Conservation (phyloP, 2,329 filamentous ascomycete genomes). For the Gremmenia infestans region DNA sequence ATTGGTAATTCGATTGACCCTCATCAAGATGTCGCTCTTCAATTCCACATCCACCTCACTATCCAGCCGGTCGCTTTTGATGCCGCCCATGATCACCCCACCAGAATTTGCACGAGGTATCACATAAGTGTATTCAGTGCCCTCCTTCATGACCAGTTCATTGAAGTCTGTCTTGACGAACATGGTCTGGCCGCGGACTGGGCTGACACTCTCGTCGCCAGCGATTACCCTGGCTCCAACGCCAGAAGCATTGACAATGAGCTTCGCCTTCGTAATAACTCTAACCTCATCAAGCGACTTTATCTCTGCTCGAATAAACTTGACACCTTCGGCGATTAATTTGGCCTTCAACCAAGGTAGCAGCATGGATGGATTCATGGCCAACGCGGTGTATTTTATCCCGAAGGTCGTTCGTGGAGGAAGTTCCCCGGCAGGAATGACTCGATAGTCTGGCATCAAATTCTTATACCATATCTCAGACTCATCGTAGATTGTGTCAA, state of each 20-base stretch:
- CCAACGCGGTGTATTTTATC: constrained; percentile 19
- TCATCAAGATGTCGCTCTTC: constrained; percentile 21
- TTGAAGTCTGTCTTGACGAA: constrained; percentile 22
- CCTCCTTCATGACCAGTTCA: constrained; percentile 21
- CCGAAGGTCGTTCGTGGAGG: constrained; percentile 16
- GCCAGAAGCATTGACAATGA: constrained; percentile 25
- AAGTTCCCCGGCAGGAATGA: constrained; percentile 12
- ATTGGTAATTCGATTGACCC: constrained; percentile 24
- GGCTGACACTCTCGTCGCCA: constrained; percentile 14
- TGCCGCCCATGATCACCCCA: constrained; percentile 24
- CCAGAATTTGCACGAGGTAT: constrained; percentile 22
- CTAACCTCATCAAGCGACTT: constrained; percentile 11
- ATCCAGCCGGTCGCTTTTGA: constrained; percentile 25
- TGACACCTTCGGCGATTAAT: constrained; percentile 16
- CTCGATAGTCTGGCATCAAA: constrained; percentile 19
- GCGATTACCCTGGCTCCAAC: constrained; percentile 19
- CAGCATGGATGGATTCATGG: constrained; percentile 22
- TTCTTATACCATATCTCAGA: constrained; percentile 18
- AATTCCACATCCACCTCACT: constrained; percentile 18
- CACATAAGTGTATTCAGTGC: constrained; percentile 25
- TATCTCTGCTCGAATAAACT: constrained; percentile 18
- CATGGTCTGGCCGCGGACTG: constrained; percentile 25
- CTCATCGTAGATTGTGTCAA: constrained; percentile 16
- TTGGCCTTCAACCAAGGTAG: constrained; percentile 20
- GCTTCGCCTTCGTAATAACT: constrained; percentile 7